Evolutionary conservation across 345 rosid genomes (phyloP).

Genomic region (Citrus inodora): DNA sequence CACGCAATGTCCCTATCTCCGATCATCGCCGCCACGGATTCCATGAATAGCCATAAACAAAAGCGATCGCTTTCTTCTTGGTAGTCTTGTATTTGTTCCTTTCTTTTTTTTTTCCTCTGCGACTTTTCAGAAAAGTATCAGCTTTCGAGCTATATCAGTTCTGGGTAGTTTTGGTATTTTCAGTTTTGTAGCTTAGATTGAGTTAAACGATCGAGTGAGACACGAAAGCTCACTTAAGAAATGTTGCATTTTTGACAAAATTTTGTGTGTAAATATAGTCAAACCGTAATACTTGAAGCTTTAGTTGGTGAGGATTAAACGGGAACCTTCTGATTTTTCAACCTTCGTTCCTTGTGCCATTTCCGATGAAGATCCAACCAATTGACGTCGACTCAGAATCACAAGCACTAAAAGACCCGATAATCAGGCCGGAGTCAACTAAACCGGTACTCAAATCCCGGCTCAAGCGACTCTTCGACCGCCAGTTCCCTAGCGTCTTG

Average conservation of each 20-base stretch:
- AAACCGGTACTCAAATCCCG: conserved; percentile 68
- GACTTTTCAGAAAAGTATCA: conserved; percentile 3
- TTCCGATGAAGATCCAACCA: conserved; percentile 75
- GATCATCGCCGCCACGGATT: conserved; percentile 73
- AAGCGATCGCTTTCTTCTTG: conserved; percentile 6
- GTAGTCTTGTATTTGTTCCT: conserved; percentile 20
- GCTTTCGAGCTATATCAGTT: background rate
- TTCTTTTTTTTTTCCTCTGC: conserved; percentile 14
- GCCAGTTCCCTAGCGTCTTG: conserved; percentile 56
- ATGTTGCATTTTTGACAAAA: background rate
- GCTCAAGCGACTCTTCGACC: conserved; percentile 65
- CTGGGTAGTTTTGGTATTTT: conserved; percentile 13
- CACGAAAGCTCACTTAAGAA: background rate
- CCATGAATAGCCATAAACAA: conserved; percentile 44
- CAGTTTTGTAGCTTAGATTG: conserved; percentile 32
- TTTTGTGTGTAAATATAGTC: conserved; percentile 20
- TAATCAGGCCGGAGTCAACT: conserved; percentile 35
- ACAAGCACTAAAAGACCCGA: conserved; percentile 20
- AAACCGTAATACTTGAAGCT: background rate
- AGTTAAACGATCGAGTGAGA: conserved; percentile 2
- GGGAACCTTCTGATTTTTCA: background rate
- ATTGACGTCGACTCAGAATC: conserved; percentile 43
- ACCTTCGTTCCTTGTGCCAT: conserved; percentile 14
- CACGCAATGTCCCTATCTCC: conserved; percentile 44
- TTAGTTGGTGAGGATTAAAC: background rate